Evolutionary conservation across 805 yeast species (phyloP).

Genomic region (Ogataea paraovalis): DNA sequence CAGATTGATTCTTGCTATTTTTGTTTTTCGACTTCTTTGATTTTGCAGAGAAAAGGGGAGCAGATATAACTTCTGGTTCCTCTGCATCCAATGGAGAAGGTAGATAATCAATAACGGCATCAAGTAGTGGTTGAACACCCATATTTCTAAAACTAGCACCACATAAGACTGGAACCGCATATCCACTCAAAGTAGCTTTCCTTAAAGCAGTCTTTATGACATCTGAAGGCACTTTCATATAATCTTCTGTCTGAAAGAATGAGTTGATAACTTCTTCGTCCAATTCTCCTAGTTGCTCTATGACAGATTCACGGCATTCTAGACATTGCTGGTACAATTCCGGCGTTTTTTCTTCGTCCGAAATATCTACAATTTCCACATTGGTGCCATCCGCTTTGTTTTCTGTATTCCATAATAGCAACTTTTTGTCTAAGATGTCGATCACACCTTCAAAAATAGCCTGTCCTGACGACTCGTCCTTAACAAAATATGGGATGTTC

Average conservation of each 20-base stretch:
- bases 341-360: slow-evolving; percentile 27
- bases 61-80: slow-evolving; percentile 47
- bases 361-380: slow-evolving; percentile 44
- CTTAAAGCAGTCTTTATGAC: slow-evolving; percentile 60
- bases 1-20: slow-evolving; percentile 9
- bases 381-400: slow-evolving; percentile 43
- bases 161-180: slow-evolving; percentile 76
- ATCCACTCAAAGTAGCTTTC: slow-evolving; percentile 52
- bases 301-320: slow-evolving; percentile 64
- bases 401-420: slow-evolving; percentile 45
- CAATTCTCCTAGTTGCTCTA: slow-evolving; percentile 79
- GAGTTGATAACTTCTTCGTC: slow-evolving; percentile 77
- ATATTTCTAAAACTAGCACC: slow-evolving; percentile 91
- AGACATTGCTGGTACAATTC: slow-evolving; percentile 44
- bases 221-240: slow-evolving; percentile 55
- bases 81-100: slow-evolving; percentile 75
- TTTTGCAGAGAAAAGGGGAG: slow-evolving; percentile 5
- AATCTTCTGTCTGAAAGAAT: slow-evolving; percentile 72
- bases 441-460: slow-evolving; percentile 60
- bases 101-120: slow-evolving; percentile 70
- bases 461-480: slow-evolving; percentile 35
- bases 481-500: slow-evolving; percentile 71
- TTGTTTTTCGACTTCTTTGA: slow-evolving; percentile 11
- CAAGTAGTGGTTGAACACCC: slow-evolving; percentile 92
- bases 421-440: slow-evolving; percentile 65